phyloP scores from a whole-genome alignment of 177 flowering plant genomes.

The Viscum album region DNA sequence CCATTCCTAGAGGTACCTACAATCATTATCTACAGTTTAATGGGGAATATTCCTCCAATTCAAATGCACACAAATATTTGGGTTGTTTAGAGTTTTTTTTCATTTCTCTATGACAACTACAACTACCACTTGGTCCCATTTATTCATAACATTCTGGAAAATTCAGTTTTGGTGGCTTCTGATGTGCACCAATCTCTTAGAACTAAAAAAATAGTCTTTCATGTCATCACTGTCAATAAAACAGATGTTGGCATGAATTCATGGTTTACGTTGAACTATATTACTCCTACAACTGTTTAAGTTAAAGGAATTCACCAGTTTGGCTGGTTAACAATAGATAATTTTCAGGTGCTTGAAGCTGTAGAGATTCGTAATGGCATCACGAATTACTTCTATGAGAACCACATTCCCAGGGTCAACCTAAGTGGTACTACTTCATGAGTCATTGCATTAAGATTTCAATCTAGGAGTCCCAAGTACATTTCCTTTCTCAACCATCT shows the following conservation, averaged over 20 bases:
- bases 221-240: constrained; percentile 95
- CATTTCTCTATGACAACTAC: constrained; percentile 74
- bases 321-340: constrained; percentile 94
- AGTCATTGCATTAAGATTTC: constrained; percentile 70
- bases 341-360: constrained; percentile 95
- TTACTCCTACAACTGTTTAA: constrained; percentile 73
- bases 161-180: constrained; percentile 86
- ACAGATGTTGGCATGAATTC: constrained; percentile 98
- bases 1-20: constrained; percentile 81
- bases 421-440: constrained; percentile 61
- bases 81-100: constrained; percentile 91
- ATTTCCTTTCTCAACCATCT: constrained; percentile 91
- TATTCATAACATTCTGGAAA: constrained; percentile 91
- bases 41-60: constrained; percentile 95
- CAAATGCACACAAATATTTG: constrained; percentile 89
- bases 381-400: constrained; percentile 81
- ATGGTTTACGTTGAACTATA: constrained; percentile 88
- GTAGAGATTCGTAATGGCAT: constrained; percentile 67
- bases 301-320: constrained; percentile 95
- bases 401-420: constrained; percentile 66
- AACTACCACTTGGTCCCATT: constrained; percentile 71
- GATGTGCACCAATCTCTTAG: constrained; percentile 49
- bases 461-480: constrained; percentile 94
- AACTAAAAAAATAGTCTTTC: constrained; percentile 82
- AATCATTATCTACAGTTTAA: constrained; percentile 79